These are phyloP conservation scores for Monsonia emarginata DNA, from an alignment of 441 rosid genomes.

Conservation along the genomic window DNA sequence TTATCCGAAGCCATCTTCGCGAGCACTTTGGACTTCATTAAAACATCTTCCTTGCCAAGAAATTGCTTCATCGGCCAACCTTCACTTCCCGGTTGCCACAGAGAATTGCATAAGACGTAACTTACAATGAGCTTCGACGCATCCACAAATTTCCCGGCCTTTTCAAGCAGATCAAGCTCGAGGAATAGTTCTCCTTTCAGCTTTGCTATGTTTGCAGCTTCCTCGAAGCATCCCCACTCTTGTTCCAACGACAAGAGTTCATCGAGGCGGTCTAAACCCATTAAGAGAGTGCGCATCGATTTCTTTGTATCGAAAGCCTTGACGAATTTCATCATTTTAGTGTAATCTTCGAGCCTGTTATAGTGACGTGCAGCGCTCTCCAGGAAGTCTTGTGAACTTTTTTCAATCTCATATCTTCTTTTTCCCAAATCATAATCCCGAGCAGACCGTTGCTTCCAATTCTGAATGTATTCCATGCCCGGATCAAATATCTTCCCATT, in stretches of 20 bases:
- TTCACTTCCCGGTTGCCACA: conserved; percentile 10
- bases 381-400: not conserved
- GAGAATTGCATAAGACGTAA: conserved; percentile 1
- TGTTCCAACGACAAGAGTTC: conserved; percentile 13
- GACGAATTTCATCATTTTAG: conserved; percentile 12
- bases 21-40: not conserved
- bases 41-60: not conserved
- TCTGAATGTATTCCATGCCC: conserved; percentile 4
- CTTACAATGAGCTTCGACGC: not conserved
- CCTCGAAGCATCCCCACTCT: conserved; percentile 3
- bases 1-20: not conserved
- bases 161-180: conserved; percentile 12
- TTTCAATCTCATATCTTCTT: not conserved
- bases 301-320: conserved; percentile 1
- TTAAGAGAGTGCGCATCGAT: conserved; percentile 4
- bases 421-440: not conserved
- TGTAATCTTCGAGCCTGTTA: not conserved
- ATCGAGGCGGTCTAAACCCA: not conserved
- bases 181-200: conserved; percentile 12
- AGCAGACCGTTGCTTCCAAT: conserved; percentile 2
- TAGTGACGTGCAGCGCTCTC: not conserved
- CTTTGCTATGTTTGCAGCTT: conserved; percentile 11
- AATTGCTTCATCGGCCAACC: conserved; percentile 15
- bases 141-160: not conserved
- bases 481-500: conserved; percentile 1